These are phyloP conservation scores for Pelargonium nanum DNA, from an alignment of 345 rosid species.

Conservation along the genomic window DNA sequence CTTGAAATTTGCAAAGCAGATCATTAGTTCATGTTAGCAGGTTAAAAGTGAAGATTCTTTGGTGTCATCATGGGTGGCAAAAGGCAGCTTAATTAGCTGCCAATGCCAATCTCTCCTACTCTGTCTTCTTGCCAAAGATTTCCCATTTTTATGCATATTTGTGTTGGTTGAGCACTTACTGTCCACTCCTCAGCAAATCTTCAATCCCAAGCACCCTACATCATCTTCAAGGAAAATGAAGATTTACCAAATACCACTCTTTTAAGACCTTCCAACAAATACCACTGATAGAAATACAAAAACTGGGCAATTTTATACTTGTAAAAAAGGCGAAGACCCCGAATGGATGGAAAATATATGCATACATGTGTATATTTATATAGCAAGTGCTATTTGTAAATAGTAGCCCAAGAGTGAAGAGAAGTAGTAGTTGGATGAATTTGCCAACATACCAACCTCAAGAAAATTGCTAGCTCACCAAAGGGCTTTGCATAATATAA, in stretches of 20 bases:
- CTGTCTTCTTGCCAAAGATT: slow-evolving; percentile 36
- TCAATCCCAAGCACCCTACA: slow-evolving; percentile 27
- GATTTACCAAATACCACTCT: slow-evolving; percentile 17
- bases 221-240: too few species aligned
- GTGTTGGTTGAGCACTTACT: slow-evolving; percentile 35
- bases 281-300: too few species aligned
- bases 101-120: slow-evolving; percentile 21
- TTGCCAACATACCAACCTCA: slow-evolving; percentile 17
- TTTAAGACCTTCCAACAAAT: slow-evolving; percentile 20
- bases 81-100: slow-evolving; percentile 3
- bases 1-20: too few species aligned
- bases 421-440: slow-evolving; percentile 17
- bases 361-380: background rate
- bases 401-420: slow-evolving; percentile 1
- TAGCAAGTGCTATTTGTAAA: background rate
- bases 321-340: background rate
- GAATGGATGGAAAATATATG: background rate
- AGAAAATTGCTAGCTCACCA: slow-evolving; percentile 20
- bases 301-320: too few species aligned
- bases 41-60: too few species aligned
- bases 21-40: too few species aligned
- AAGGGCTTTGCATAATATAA: slow-evolving; percentile 4
- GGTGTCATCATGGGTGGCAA: background rate
- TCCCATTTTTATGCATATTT: slow-evolving; percentile 7
- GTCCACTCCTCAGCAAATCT: slow-evolving; percentile 32